Conservation (phyloP, 75 land plant genomes). For the Sequoiadendron giganteum region DNA sequence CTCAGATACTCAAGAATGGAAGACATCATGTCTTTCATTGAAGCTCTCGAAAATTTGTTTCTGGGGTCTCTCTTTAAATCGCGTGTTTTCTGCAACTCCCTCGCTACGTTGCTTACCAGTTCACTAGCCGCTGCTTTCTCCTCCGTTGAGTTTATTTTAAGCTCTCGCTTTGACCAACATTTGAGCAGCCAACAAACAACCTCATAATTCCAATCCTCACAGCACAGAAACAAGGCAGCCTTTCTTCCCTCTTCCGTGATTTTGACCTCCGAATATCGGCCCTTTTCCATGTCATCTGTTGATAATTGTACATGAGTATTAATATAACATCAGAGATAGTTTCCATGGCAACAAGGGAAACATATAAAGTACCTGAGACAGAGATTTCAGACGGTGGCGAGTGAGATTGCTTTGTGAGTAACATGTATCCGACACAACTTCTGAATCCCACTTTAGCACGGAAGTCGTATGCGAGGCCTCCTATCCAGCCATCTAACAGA, state of each 20-base stretch:
- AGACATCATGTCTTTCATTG: not conserved
- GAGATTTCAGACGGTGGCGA: not conserved
- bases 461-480: not conserved
- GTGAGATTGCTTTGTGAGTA: not conserved
- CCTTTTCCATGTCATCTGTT: not conserved
- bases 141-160: not conserved
- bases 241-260: not conserved
- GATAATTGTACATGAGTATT: too few species aligned
- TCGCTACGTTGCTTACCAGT: not conserved
- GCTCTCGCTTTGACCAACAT: not conserved
- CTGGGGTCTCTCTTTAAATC: not conserved
- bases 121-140: not conserved
- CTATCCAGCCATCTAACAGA: not conserved
- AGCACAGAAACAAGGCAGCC: not conserved
- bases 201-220: slow-evolving; percentile 1
- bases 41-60: not conserved
- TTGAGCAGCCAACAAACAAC: not conserved
- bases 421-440: not conserved
- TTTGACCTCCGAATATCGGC: not conserved
- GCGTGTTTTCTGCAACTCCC: not conserved
- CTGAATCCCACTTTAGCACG: not conserved
- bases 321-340: too few species aligned
- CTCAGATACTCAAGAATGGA: not conserved
- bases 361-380: not conserved
- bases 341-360: too few species aligned